Evolutionary conservation across 2,329 filamentous ascomycete species (phyloP), one percentile per base, ranked within the genome.

Genomic region (Nannizziopsis arthrosporioides): DNA sequence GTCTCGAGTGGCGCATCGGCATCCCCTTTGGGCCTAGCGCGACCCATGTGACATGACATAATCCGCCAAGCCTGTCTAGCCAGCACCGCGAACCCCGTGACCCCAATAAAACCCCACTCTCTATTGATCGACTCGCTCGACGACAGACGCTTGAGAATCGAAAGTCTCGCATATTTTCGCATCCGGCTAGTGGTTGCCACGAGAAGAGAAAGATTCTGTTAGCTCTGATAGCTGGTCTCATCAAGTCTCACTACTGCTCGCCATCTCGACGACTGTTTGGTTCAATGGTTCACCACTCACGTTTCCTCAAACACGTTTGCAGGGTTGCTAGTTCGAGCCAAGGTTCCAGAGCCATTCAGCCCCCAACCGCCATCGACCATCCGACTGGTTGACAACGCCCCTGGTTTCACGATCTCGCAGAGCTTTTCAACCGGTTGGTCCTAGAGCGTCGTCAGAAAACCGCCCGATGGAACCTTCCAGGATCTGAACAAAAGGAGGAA

Each of bases 251-350:
- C 22, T 27, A 27, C 7, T 27, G 7, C 22, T 27, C 22, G 22
- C 22, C 22, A 4, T 27, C 22, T 27, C 7, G 22, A 27, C 3
- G 7, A 27, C 3, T 27, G 22, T 27, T 27, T 27, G 22, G 22
- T 27, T 27, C 22, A 27, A 27, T 27, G 22, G 22, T 27, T 27
- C 22, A 27, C 22, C 22, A 27, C 22, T 27, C 36, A 40, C 44
- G 44, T 46, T 46, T 46, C 39, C 22, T 27, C 22, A 40, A 46
- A 46, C 44, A 34, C 36, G 19, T n/a, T 37, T 27, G n/a, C 43
- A 39, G 18, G 44, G 5, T 14, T 4, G 22, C 17, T 39, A 17
- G 15, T 14, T 14, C 35, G 3, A 32, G 36, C 36, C 11, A 46
- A 40, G n/a, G 32, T 7, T n/a, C 14, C 12, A 27, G 22, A 27